These are phyloP conservation scores for Acacia acuminata DNA, from an alignment of 306 rosid genomes.

Conservation along the genomic window DNA sequence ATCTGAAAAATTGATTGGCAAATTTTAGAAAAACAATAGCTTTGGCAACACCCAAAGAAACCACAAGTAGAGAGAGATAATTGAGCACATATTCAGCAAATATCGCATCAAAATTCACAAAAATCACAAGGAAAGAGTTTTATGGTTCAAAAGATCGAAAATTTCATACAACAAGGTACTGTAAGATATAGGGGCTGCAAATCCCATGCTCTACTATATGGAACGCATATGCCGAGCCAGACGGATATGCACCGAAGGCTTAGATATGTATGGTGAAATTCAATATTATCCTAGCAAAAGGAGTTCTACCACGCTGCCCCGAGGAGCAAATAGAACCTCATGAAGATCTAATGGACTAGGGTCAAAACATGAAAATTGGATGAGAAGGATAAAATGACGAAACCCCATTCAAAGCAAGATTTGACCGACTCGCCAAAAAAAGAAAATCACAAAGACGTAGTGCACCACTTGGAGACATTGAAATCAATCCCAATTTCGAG, in stretches of 20 bases:
- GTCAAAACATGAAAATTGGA: neutral
- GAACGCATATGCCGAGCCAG: neutral
- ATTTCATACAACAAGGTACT: neutral
- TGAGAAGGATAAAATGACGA: neutral
- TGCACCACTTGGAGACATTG: neutral
- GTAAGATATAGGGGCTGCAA: neutral
- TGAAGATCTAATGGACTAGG: neutral
- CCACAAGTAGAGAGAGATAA: neutral
- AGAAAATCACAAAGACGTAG: neutral
- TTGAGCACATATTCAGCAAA: neutral
- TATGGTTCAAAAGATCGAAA: neutral
- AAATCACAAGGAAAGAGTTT: neutral
- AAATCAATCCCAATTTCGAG: neutral
- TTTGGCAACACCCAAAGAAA: neutral
- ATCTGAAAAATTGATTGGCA: constrained; percentile 39
- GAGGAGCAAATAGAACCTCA: neutral
- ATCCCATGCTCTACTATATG: neutral
- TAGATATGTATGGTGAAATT: neutral
- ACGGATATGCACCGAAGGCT: neutral
- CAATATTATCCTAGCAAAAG: neutral
- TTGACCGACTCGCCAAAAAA: too few relatives aligned
- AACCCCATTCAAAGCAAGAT: too few relatives aligned
- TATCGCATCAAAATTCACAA: neutral
- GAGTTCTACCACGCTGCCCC: neutral
- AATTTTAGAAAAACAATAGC: neutral